A percentile compares a stretch with the other conserved stretches of the same genome.
These are phyloP conservation scores for Neofusicoccum cordaticola DNA, from an alignment of 2,329 filamentous ascomycete species.

Conservation along the genomic window DNA sequence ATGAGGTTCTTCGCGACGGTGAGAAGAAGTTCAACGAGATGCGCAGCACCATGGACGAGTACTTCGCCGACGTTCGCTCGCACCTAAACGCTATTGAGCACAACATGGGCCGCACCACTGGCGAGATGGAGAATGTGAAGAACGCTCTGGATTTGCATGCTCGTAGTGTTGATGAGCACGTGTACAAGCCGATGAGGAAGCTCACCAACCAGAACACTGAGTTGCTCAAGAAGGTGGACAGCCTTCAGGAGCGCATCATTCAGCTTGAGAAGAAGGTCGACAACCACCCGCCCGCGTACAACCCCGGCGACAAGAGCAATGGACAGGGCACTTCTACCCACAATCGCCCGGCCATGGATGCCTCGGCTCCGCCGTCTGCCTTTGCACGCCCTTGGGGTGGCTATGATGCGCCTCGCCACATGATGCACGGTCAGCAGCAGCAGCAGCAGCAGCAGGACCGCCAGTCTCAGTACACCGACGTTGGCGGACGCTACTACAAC, in stretches of 20 bases:
- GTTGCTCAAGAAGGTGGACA: conserved; percentile 27
- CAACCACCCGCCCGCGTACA: neutral
- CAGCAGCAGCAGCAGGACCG: neutral
- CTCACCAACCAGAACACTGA: conserved; percentile 27
- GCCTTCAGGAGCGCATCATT: conserved; percentile 26
- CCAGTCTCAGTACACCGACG: neutral
- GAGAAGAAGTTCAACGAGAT: conserved; percentile 13
- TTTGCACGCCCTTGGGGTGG: neutral
- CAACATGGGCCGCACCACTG: conserved; percentile 23
- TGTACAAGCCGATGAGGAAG: conserved; percentile 25
- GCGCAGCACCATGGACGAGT: conserved; percentile 22
- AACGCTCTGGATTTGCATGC: conserved; percentile 19
- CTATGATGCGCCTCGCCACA: neutral
- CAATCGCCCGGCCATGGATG: neutral
- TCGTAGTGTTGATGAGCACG: conserved; percentile 25
- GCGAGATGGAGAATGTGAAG: conserved; percentile 24
- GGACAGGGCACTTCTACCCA: neutral
- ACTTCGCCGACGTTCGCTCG: conserved; percentile 27
- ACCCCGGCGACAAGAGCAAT: neutral
- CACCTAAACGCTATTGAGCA: conserved; percentile 26
- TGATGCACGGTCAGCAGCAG: neutral
- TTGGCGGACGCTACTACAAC: conserved; percentile 13
- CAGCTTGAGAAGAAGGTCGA: conserved; percentile 20
- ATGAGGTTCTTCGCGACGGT: conserved; percentile 22
- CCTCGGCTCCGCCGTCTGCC: neutral